Conservation (phyloP, 371 early-diverging fungal genomes). For the Choanephora cucurbitarum region DNA sequence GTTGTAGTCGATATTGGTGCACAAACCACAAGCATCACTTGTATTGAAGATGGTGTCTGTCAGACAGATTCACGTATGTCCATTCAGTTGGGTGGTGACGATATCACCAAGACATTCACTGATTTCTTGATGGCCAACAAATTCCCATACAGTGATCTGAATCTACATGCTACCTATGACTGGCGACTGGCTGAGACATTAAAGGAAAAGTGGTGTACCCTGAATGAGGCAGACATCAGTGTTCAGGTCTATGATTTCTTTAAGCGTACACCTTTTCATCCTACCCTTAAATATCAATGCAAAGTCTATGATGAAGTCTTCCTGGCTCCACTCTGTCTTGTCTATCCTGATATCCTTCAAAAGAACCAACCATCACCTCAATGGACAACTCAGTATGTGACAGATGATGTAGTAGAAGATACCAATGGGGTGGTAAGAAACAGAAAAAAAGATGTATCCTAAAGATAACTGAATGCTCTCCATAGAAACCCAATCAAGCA, state of each 20-base stretch:
- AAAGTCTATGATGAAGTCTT: constrained; percentile 88
- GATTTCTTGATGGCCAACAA: constrained; percentile 63
- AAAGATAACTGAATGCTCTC: neutral
- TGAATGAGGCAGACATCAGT: constrained; percentile 82
- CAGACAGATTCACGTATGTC: constrained; percentile 62
- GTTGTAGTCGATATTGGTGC: constrained; percentile 93
- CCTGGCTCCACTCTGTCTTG: constrained; percentile 70
- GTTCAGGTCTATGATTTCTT: constrained; percentile 82
- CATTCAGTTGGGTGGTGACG: constrained; percentile 79
- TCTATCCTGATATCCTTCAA: constrained; percentile 58
- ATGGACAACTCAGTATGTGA: constrained; percentile 28
- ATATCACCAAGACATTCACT: constrained; percentile 75
- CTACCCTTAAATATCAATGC: constrained; percentile 74
- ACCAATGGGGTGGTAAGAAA: constrained; percentile 21
- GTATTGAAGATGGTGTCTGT: constrained; percentile 87
- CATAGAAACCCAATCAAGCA: constrained; percentile 1
- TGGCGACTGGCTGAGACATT: constrained; percentile 72
- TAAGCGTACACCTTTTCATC: constrained; percentile 70
- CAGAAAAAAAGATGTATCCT: no score
- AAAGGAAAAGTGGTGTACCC: constrained; percentile 80
- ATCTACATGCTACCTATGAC: constrained; percentile 64
- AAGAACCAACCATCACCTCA: constrained; percentile 21
- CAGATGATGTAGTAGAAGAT: constrained; percentile 44
- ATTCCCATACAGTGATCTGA: constrained; percentile 77
- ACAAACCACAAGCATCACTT: constrained; percentile 79